phyloP scores from a whole-genome alignment of 495 filamentous ascomycete genomes.

The Hypoxylon fragiforme region DNA sequence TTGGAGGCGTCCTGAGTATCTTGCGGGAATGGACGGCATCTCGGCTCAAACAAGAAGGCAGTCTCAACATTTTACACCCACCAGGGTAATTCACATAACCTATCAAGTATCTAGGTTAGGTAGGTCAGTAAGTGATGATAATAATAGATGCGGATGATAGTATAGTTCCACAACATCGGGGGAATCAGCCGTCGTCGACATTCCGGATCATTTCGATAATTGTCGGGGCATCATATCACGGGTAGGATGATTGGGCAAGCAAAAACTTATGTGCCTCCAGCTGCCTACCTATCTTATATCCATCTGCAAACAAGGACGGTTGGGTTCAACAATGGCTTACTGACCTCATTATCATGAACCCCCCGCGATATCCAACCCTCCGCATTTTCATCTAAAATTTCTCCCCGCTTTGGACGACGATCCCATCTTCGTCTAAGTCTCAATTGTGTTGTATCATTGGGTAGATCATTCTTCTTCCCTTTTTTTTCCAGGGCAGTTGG shows the following conservation, averaged over 20 bases:
- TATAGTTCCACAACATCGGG: constrained; percentile 28
- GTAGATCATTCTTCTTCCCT: too few species aligned
- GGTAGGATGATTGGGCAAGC: too few species aligned
- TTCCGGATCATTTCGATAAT: constrained; percentile 31
- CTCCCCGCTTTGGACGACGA: constrained; percentile 11
- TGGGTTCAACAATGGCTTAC: neutral
- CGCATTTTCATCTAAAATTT: constrained; percentile 4
- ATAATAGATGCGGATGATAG: constrained; percentile 13
- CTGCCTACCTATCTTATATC: constrained; percentile 4
- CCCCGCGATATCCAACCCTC: constrained; percentile 22
- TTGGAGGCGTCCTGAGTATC: too few species aligned
- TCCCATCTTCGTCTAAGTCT: constrained; percentile 23
- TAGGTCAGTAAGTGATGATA: constrained; percentile 7
- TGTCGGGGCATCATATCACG: constrained; percentile 7
- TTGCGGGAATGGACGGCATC: constrained; percentile 21
- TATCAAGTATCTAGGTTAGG: too few species aligned
- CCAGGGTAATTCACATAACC: constrained; percentile 9
- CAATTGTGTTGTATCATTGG: constrained; percentile 27
- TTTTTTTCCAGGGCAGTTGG: constrained; percentile 7
- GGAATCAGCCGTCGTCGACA: constrained; percentile 23
- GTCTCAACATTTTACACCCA: neutral
- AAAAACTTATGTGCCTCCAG: neutral
- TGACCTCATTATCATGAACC: too few species aligned
- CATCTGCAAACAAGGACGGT: constrained; percentile 23
- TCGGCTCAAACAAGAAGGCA: constrained; percentile 24